These are phyloP conservation scores for Filobasidium floriforme DNA, from an alignment of 768 basidiomycete species.

Conservation along the genomic window DNA sequence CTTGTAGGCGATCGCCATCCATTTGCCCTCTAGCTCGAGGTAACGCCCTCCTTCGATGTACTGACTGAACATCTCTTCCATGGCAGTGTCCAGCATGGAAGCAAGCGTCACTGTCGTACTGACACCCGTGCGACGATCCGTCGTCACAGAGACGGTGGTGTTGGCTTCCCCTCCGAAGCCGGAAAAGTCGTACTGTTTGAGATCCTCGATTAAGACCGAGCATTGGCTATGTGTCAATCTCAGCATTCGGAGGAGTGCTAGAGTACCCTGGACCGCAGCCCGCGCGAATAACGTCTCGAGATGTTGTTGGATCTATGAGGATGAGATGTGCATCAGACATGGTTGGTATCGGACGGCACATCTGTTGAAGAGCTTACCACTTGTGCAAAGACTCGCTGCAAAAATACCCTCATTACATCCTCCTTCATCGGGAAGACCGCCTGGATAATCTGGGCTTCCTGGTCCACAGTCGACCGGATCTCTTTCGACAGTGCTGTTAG, in stretches of 20 bases:
- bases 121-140: slow-evolving; percentile 1
- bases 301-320: slow-evolving; percentile 81
- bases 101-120: slow-evolving; percentile 47
- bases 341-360: background rate
- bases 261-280: slow-evolving; percentile 67
- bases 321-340: background rate
- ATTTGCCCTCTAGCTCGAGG: slow-evolving; percentile 82
- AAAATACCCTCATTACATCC: slow-evolving; percentile 93
- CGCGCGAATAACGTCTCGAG: slow-evolving; percentile 78
- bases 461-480: slow-evolving; percentile 81
- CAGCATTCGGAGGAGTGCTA: slow-evolving; percentile 82
- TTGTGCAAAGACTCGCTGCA: slow-evolving; percentile 95
- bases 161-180: slow-evolving; percentile 37
- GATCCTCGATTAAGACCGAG: slow-evolving; percentile 72
- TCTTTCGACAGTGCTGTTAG: slow-evolving; percentile 72
- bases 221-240: slow-evolving; percentile 78
- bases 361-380: slow-evolving; percentile 55
- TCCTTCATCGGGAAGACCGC: slow-evolving; percentile 96
- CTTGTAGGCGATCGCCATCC: slow-evolving; percentile 69
- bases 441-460: slow-evolving; percentile 95
- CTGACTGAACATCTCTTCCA: slow-evolving; percentile 92
- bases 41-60: slow-evolving; percentile 88
- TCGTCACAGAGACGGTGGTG: slow-evolving; percentile 42
- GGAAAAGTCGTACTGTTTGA: slow-evolving; percentile 81
- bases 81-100: slow-evolving; percentile 83